Evolutionary conservation across 2,329 filamentous ascomycete genomes (phyloP).

Genomic region (Cyclaneusma minus): DNA sequence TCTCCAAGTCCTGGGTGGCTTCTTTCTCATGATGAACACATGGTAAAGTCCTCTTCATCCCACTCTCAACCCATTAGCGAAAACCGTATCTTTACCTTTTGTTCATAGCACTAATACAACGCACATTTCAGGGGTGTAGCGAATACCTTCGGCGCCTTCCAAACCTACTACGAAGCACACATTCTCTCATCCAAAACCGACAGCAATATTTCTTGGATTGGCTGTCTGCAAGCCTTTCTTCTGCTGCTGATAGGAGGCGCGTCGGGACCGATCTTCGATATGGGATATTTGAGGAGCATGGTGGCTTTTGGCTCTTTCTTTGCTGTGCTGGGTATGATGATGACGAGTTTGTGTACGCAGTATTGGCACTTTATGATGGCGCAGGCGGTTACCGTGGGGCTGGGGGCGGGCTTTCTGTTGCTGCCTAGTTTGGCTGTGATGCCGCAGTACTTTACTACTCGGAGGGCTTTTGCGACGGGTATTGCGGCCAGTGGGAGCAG

Average conservation of each 20-base stretch:
- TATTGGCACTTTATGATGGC: constrained; percentile 35
- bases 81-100: too few species aligned
- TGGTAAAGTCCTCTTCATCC: too few species aligned
- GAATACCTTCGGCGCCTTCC: constrained; percentile 32
- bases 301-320: constrained; percentile 32
- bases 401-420: constrained; percentile 23
- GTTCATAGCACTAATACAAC: too few species aligned
- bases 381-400: constrained; percentile 26
- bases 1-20: too few species aligned
- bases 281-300: constrained; percentile 20
- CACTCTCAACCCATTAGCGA: too few species aligned
- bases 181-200: constrained; percentile 29
- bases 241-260: constrained; percentile 35
- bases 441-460: constrained; percentile 28
- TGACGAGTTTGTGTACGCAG: constrained; percentile 36
- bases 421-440: constrained; percentile 24
- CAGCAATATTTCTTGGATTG: constrained; percentile 41
- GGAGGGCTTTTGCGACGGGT: constrained; percentile 27
- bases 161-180: constrained; percentile 35
- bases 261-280: constrained; percentile 44
- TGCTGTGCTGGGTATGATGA: constrained; percentile 45
- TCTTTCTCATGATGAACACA: too few species aligned
- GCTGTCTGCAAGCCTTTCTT: constrained; percentile 34
- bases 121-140: too few species aligned
- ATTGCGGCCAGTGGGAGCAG: too few species aligned